Conservation (phyloP, 495 filamentous ascomycete species). For the Ramalina peruviana region DNA sequence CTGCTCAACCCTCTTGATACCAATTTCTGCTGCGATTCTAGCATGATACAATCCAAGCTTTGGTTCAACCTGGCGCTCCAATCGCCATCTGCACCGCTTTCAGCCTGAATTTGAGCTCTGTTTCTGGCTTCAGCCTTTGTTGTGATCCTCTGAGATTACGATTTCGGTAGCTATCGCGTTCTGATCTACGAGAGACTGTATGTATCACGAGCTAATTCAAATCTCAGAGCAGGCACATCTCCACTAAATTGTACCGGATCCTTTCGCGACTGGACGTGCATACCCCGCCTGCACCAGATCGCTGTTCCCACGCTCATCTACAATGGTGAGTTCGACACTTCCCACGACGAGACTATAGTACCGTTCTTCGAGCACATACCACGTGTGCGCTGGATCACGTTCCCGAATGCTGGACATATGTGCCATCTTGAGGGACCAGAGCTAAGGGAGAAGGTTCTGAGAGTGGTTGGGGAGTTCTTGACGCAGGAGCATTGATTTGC, state of each 20-base stretch:
- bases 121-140: too few species aligned
- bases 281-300: conserved; percentile 22
- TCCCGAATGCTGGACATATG: conserved; percentile 31
- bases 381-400: conserved; percentile 33
- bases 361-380: conserved; percentile 31
- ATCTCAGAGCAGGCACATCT: conserved; percentile 25
- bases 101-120: too few species aligned
- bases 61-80: too few species aligned
- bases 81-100: too few species aligned
- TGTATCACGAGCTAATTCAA: background rate
- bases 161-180: too few species aligned
- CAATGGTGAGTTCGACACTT: conserved; percentile 37
- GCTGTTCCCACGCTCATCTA: conserved; percentile 29
- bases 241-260: conserved; percentile 34
- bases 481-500: too few species aligned
- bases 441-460: too few species aligned
- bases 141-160: too few species aligned
- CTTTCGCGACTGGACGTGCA: conserved; percentile 30
- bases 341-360: conserved; percentile 27
- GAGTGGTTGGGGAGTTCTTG: too few species aligned
- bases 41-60: too few species aligned
- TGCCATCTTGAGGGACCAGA: conserved; percentile 24
- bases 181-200: conserved; percentile 7
- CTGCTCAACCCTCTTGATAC: too few species aligned
- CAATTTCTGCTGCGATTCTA: too few species aligned